Base-by-base conservation (phyloP, 345 rosid species). In the Corymbia maculata region DNA sequence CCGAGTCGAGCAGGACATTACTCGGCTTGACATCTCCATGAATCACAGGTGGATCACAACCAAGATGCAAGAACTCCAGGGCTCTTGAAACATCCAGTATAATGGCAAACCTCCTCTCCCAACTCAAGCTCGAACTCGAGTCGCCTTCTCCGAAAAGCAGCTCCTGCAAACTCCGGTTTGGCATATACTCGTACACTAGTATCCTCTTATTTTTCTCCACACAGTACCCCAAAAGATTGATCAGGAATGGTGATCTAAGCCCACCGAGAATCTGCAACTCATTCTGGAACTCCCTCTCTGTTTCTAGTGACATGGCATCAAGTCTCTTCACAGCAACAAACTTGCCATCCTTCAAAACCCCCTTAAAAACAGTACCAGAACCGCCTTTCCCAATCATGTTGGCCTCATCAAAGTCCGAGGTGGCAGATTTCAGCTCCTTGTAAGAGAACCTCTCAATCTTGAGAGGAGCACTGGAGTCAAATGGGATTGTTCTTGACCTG, bases 11-110 rank as follows among this genome's bases (percentile, higher is more conserved):
- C 89, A 98, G 93, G 44, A 97, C 98, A 90, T 98, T 98, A 87
- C 99, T 96, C 0, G 99, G 99, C 93, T 98, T 98, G 19, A 98
- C 92, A 86, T 98, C 99, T 45, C 99, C 99, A 87, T 98, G 99
- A 90, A 98, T 95, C 91, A 98, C 98, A 1, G 99, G 98, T 16
- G 98, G 99, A 79, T 97, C 99, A 89, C 98, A 97, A 4, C 97
- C 99, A 70, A 94, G 91, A 89, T 98, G 99, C 93, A 98, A 88
- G 89, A 92, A 96, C 86, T 98, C 98, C 17, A 98, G 93, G 52
- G 99, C 99, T 92, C 92, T 94, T 3, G 98, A 95, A 79, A 98
- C 97, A 90, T 98, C 99, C 24, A 95, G 93, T n/a, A 98, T 88
- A 52, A 98, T 89, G 55, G 90, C 89, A 24, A 95, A 94, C 87